phyloP scores from a whole-genome alignment of 192 early-diverging fungal species.

The Coemansia erecta region DNA sequence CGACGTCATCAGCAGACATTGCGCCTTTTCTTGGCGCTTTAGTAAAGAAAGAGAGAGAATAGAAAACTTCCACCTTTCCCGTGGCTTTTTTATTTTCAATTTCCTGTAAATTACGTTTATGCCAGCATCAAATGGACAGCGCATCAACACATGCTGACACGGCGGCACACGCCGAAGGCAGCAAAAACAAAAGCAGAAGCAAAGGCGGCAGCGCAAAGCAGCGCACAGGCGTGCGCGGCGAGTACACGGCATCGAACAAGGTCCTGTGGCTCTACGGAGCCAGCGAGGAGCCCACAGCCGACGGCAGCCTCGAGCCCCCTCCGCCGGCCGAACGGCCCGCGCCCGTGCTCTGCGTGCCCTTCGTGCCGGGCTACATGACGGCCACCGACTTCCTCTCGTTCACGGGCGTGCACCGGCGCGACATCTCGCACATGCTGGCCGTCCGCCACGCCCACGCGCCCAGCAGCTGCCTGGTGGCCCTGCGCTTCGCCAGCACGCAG shows the following conservation, averaged over 20 bases:
- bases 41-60: not conserved
- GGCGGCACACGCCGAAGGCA: too few relatives aligned
- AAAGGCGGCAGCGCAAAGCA: too few relatives aligned
- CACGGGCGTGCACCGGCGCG: slow-evolving; percentile 64
- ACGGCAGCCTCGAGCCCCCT: not conserved
- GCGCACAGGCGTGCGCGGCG: too few relatives aligned
- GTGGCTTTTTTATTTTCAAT: too few relatives aligned
- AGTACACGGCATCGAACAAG: not conserved
- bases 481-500: slow-evolving; percentile 69
- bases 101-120: too few relatives aligned
- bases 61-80: too few relatives aligned
- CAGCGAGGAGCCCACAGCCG: not conserved
- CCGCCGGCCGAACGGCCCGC: not conserved
- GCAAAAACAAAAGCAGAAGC: too few relatives aligned
- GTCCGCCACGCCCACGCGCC: slow-evolving; percentile 71
- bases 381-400: slow-evolving; percentile 88
- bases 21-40: not conserved
- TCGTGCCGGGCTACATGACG: slow-evolving; percentile 86
- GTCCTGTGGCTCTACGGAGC: not conserved
- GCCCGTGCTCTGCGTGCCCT: slow-evolving; percentile 67
- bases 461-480: slow-evolving; percentile 84
- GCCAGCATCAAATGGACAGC: too few relatives aligned
- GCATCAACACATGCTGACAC: too few relatives aligned
- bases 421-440: slow-evolving; percentile 74
- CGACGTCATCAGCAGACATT: not conserved